Evolutionary conservation across 495 filamentous ascomycete genomes (phyloP).

Genomic region (Beverwykella pulmonaria): DNA sequence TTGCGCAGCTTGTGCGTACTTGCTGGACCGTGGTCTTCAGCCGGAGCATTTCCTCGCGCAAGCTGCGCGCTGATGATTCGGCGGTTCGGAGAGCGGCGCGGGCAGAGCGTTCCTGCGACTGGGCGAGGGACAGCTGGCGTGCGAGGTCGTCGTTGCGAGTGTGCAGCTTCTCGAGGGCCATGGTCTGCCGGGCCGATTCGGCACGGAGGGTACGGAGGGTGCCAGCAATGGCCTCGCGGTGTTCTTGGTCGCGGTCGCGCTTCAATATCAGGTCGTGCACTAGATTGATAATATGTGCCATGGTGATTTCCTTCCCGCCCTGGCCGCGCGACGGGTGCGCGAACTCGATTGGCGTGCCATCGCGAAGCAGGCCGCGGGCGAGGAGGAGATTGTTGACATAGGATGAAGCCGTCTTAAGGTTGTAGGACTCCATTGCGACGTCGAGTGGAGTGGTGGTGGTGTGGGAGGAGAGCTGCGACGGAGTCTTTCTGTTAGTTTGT

Average conservation of each 20-base stretch:
- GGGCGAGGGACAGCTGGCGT: constrained; percentile 72
- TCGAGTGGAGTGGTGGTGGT: neutral
- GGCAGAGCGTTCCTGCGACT: constrained; percentile 71
- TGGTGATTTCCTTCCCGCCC: constrained; percentile 66
- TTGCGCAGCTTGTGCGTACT: constrained; percentile 82
- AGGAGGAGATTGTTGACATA: constrained; percentile 97
- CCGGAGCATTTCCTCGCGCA: constrained; percentile 79
- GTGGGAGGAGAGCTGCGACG: neutral
- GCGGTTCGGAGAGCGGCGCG: constrained; percentile 68
- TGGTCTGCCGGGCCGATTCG: constrained; percentile 48
- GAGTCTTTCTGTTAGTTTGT: neutral
- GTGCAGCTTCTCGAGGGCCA: constrained; percentile 57
- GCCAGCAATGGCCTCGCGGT: constrained; percentile 75
- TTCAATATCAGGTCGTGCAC: constrained; percentile 87
- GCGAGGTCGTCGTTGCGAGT: constrained; percentile 71
- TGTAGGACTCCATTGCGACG: constrained; percentile 69
- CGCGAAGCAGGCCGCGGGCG: constrained; percentile 82
- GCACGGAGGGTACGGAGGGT: constrained; percentile 77
- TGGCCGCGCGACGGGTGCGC: constrained; percentile 69
- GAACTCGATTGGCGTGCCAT: constrained; percentile 85
- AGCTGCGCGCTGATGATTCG: constrained; percentile 66
- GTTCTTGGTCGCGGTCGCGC: constrained; percentile 85
- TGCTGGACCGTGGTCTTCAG: constrained; percentile 78
- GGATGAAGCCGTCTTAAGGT: constrained; percentile 81
- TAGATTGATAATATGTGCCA: constrained; percentile 85